These are phyloP conservation scores for Pyricularia sp. DNA, from an alignment of 2,329 filamentous ascomycete species.

Conservation along the genomic window DNA sequence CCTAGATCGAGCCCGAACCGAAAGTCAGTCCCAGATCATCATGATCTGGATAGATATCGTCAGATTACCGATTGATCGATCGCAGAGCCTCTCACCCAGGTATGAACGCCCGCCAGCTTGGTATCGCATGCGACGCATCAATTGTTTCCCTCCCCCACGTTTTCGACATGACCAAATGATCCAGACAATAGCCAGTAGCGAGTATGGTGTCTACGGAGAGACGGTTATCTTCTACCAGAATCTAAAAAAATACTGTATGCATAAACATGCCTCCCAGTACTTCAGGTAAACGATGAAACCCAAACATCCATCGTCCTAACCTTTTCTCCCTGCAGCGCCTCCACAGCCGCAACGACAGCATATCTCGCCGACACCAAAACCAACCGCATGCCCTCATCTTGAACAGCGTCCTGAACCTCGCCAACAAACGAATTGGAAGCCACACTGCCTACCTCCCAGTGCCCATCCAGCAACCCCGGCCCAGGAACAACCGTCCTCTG, in stretches of 20 bases:
- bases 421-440: background rate
- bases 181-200: too few species aligned
- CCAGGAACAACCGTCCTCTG: conserved; percentile 26
- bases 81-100: too few species aligned
- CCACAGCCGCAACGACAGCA: conserved; percentile 10
- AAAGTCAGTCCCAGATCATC: background rate
- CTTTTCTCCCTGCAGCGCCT: conserved; percentile 9
- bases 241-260: too few species aligned
- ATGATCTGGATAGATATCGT: background rate
- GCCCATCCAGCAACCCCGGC: conserved; percentile 31
- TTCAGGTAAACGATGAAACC: conserved; percentile 11
- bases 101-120: too few species aligned
- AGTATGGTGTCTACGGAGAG: too few species aligned
- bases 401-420: background rate
- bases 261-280: background rate
- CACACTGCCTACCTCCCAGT: conserved; percentile 29
- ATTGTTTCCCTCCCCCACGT: too few species aligned
- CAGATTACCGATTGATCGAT: too few species aligned
- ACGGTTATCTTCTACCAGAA: too few species aligned
- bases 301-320: conserved; percentile 13
- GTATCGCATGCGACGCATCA: too few species aligned
- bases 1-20: background rate
- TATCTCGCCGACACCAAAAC: background rate
- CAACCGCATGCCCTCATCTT: background rate
- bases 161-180: too few species aligned